Conservation (phyloP, 306 rosid species). For the Ammopiptanthus mongolicus region DNA sequence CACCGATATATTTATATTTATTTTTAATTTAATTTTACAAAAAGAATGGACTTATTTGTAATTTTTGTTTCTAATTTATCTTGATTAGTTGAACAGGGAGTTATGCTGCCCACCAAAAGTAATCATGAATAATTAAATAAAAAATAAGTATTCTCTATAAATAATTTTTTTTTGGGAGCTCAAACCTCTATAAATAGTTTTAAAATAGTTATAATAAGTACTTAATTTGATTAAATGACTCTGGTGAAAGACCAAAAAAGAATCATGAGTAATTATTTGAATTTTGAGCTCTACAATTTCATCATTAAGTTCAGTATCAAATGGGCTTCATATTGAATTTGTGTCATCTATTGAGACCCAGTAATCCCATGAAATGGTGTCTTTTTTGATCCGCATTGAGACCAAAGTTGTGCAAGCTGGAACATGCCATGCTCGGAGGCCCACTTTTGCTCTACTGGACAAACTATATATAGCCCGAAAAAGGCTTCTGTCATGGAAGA, state of each 20-base stretch:
- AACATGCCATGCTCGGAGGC: not conserved
- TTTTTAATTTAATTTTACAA: not conserved
- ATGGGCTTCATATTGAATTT: not conserved
- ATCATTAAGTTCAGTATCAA: not conserved
- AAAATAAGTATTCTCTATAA: not conserved
- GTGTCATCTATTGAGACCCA: not conserved
- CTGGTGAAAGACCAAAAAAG: no score
- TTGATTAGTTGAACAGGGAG: not conserved
- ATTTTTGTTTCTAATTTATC: not conserved
- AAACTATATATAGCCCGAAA: not conserved
- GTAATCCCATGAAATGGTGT: not conserved
- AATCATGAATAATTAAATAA: not conserved
- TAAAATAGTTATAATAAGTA: not conserved
- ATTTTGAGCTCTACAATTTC: not conserved
- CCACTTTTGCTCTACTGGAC: not conserved
- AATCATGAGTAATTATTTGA: no score
- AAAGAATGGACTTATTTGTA: slow-evolving; percentile 7
- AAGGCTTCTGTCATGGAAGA: not conserved
- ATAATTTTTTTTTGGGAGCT: no score
- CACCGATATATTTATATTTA: not conserved
- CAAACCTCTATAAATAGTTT: no score
- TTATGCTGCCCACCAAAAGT: not conserved
- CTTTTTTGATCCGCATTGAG: not conserved
- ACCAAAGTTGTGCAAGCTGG: not conserved
- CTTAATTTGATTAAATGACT: not conserved